These are phyloP conservation scores for Neoscytalidium dimidiatum DNA, from an alignment of 2,329 filamentous ascomycete genomes.

Conservation along the genomic window DNA sequence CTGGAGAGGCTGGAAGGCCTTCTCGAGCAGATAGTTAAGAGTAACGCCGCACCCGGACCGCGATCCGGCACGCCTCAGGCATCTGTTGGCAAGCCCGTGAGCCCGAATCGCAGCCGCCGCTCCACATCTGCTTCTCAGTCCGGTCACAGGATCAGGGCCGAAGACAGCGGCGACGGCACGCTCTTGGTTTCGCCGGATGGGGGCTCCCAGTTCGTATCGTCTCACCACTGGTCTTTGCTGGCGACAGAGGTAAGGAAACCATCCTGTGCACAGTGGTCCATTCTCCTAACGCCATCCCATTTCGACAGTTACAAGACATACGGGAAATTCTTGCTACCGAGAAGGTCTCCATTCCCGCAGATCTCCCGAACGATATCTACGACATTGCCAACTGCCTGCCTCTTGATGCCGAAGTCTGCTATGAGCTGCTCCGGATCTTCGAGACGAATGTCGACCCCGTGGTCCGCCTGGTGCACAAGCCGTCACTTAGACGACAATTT, in stretches of 20 bases:
- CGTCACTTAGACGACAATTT: background rate
- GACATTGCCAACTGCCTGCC: background rate
- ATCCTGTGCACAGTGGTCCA: too few relatives aligned
- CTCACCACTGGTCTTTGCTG: constrained; percentile 39
- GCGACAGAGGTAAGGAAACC: constrained; percentile 29
- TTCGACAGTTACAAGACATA: constrained; percentile 19
- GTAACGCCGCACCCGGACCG: constrained; percentile 1
- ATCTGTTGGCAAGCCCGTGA: background rate
- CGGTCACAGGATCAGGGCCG: constrained; percentile 30
- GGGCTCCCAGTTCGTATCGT: constrained; percentile 38
- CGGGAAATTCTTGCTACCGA: background rate
- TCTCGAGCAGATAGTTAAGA: constrained; percentile 25
- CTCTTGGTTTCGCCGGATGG: constrained; percentile 35
- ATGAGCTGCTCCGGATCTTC: background rate
- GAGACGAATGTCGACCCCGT: background rate
- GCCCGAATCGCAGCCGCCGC: background rate
- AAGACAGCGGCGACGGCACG: constrained; percentile 37
- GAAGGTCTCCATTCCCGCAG: background rate
- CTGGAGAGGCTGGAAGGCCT: constrained; percentile 38
- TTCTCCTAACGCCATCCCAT: too few relatives aligned
- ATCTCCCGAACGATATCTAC: background rate
- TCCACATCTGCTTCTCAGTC: constrained; percentile 14
- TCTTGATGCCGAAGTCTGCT: background rate
- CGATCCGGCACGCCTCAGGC: background rate
- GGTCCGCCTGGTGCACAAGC: background rate